These are phyloP conservation scores for Boletus rex-veris DNA, from an alignment of 768 basidiomycete genomes.

Conservation along the genomic window DNA sequence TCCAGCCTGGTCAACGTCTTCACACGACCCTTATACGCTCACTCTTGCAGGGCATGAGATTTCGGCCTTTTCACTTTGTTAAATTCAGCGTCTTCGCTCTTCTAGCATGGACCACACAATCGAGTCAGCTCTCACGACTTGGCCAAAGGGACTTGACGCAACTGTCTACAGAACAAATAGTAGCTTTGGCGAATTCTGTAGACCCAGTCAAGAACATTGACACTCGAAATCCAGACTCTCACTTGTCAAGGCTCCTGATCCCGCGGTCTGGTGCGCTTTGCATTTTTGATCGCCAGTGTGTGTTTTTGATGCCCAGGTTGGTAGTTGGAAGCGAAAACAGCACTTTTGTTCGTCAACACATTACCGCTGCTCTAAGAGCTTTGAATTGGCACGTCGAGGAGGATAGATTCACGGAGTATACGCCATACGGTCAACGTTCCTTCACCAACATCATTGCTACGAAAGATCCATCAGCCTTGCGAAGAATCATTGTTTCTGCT, in stretches of 20 bases:
- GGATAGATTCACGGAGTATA: conserved; percentile 73
- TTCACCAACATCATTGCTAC: conserved; percentile 95
- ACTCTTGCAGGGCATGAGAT: conserved; percentile 15
- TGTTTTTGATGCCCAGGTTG: not conserved
- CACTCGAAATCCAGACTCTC: conserved; percentile 58
- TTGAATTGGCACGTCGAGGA: conserved; percentile 87
- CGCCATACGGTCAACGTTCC: conserved; percentile 74
- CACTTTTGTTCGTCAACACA: conserved; percentile 79
- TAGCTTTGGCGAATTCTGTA: conserved; percentile 46
- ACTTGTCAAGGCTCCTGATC: conserved; percentile 81
- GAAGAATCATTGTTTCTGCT: conserved; percentile 84
- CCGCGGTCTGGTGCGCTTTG: conserved; percentile 67
- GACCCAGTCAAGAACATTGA: conserved; percentile 72
- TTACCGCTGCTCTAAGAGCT: conserved; percentile 63
- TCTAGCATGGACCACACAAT: conserved; percentile 22
- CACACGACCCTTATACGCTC: conserved; percentile 8
- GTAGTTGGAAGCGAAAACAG: conserved; percentile 72
- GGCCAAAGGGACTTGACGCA: conserved; percentile 36
- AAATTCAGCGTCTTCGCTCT: conserved; percentile 11
- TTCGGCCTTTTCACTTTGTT: conserved; percentile 2
- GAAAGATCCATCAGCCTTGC: conserved; percentile 80
- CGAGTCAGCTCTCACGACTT: conserved; percentile 30
- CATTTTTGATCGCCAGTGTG: not conserved
- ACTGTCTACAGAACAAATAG: conserved; percentile 51
- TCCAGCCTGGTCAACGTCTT: conserved; percentile 1